Evolutionary conservation across 2,329 filamentous ascomycete species (phyloP), one percentile per base, ranked within the genome.

Genomic region (Akanthomyces muscarius): DNA sequence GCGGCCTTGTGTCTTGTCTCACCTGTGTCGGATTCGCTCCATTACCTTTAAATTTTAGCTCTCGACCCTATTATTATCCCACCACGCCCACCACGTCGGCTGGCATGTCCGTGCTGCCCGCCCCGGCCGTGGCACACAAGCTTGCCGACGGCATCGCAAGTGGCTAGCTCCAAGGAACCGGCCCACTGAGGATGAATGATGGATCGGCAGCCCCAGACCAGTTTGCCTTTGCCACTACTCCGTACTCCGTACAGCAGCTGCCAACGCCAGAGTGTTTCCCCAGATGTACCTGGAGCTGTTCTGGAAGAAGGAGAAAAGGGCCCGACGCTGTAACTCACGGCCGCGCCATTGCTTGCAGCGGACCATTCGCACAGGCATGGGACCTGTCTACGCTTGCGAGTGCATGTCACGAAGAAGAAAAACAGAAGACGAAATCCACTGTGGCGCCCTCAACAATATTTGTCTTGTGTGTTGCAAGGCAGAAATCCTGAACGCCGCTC

Each of bases 61-160:
- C 30, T 45, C 10, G 44, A 50, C 56, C 21, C 33, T 57, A 30
- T n/a, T 44, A 5, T 50, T 4, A 25, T 56, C 44, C 8, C 41
- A 45, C 11, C 25, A n/a, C 47, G 7, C 7, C 10, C 33, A 11
- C 33, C 33, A 36, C 21, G 45, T 51, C 45, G 38, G 48, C 42
- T 51, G n/a, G 33, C 54, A 51, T 36, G 42, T 48, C 55, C 25
- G 52, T 18, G 4, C 21, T 53, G 21, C 51, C 51, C 38, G 53
- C 25, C 53, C 30, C 10, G 36, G 33, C 45, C 13, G 23, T 50
- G 56, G 14, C 56, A 52, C 56, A 36, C 18, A n/a, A 8, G 30
- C 21, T 44, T 44, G n/a, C 56, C n/a, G 56, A 51, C 56, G 36
- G 45, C 47, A 44, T 52, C 36, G 23, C 38, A 53, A 53, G 38